Evolutionary conservation across 2,329 filamentous ascomycete genomes (phyloP), one percentile per base, ranked within the genome.

Genomic region (Colletotrichum shisoi): DNA sequence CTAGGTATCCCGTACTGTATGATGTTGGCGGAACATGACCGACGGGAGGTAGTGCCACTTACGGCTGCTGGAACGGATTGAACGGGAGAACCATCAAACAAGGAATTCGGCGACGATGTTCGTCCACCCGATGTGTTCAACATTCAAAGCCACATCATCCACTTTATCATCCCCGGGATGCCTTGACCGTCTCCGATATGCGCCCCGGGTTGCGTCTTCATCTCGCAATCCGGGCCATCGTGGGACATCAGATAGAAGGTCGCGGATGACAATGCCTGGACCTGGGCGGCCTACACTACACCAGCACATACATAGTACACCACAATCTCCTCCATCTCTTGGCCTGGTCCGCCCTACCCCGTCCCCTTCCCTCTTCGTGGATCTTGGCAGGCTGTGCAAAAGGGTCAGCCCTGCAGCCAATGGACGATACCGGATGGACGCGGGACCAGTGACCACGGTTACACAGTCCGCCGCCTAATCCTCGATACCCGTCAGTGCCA

Each of bases 321-420:
- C 24, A 49, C 61, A 56, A 40, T 52, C 37, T 62, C 57, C 51
- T 51, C 45, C 53, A 53, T 64, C 48, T 40, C 48, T 63, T 62
- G 54, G 64, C 60, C 44, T 59, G 44, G 60, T 42, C 60, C 37
- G 15, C 57, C 39, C 19, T 66, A 45, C 52, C 63, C 63, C 58
- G 34, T 39, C 40, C 46, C 59, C 44, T 53, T 40, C 45, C 31
- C 31, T 57, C 42, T 46, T 67, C 52, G 24, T 58, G 53, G 51
- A 48, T 40, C 54, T 64, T 67, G 61, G 54, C 60, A 51, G 64
- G 61, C 64, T 46, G 61, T 67, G 54, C 64, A 42, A 13, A 39
- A 51, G 64, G 64, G 42, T 42, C 31, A 31, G 44, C 64, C 64
- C 61, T 67, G 64, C 61, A 63, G 37, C 51, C 42, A 59, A 51